A percentile compares a stretch with the other conserved stretches of the same genome.
Conservation (phyloP, 148 eudicot genomes). For the Cornus suecica region DNA sequence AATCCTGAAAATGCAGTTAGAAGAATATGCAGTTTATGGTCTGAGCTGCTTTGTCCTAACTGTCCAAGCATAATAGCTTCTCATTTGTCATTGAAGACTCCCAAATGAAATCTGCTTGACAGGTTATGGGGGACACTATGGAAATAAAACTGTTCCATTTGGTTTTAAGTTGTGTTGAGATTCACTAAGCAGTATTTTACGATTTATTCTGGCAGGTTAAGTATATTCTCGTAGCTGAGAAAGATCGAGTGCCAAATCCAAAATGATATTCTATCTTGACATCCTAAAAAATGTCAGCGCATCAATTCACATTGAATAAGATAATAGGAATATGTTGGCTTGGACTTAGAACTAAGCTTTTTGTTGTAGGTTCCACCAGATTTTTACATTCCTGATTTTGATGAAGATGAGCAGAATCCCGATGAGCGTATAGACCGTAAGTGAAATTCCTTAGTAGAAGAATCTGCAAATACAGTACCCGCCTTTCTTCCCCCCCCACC, state of each 20-base stretch:
- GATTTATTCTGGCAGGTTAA: background rate
- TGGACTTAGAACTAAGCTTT: background rate
- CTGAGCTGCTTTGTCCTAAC: background rate
- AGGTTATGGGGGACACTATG: background rate
- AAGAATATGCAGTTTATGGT: background rate
- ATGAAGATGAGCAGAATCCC: conserved; percentile 85
- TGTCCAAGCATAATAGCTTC: background rate
- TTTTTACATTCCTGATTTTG: conserved; percentile 92
- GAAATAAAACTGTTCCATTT: background rate
- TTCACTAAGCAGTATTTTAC: background rate
- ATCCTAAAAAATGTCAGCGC: background rate
- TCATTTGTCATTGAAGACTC: background rate
- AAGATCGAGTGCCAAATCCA: background rate
- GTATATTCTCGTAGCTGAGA: background rate
- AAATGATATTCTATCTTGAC: background rate
- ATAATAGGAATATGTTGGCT: too few relatives aligned
- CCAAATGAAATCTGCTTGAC: background rate
- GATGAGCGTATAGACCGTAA: conserved; percentile 88
- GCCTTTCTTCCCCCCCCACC: background rate
- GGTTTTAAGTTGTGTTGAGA: background rate
- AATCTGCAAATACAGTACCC: background rate
- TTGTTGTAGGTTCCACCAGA: conserved; percentile 90
- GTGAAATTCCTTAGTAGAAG: conserved; percentile 15
- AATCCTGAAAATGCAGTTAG: too few relatives aligned
- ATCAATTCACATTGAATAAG: too few relatives aligned